Percentiles rank a stretch among this genome's conserved stretches.
Conservation (phyloP, 2,329 filamentous ascomycete species). For the Fusarium hostae region DNA sequence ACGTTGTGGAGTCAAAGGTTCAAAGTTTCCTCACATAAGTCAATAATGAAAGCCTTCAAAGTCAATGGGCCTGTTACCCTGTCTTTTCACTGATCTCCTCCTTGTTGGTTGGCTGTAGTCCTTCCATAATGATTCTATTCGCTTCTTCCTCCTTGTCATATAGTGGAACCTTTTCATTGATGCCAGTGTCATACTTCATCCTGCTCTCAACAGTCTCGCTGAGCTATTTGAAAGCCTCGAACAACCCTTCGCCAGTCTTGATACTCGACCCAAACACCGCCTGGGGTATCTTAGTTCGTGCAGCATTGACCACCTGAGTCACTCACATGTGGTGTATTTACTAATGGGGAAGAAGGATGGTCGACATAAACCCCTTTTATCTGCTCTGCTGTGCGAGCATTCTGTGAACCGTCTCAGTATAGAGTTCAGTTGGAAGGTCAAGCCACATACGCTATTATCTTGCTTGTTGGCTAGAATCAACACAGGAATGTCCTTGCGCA, state of each 20-base stretch:
- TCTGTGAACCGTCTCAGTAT: accelerated
- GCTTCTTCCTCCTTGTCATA: not conserved
- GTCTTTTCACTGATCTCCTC: not conserved
- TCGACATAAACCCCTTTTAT: not conserved
- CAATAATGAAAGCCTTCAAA: not conserved
- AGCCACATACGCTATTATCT: not conserved
- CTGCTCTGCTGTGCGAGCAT: not conserved
- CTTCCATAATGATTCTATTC: not conserved
- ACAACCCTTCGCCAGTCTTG: not conserved
- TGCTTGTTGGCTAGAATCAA: not conserved
- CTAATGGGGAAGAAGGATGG: not conserved
- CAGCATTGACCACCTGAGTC: accelerated
- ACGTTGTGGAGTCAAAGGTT: no score
- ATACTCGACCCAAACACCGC: not conserved
- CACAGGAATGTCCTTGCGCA: not conserved
- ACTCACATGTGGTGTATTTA: not conserved
- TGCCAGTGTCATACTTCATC: not conserved
- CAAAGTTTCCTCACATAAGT: no score
- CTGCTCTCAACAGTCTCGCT: not conserved
- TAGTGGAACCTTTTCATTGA: not conserved
- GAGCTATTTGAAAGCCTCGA: not conserved
- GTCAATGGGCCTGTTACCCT: accelerated
- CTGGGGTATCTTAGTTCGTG: not conserved
- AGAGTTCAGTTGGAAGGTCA: accelerated
- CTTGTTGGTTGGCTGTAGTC: accelerated